Base-by-base conservation (phyloP, 83 land plant species). In the Larix sibirica region DNA sequence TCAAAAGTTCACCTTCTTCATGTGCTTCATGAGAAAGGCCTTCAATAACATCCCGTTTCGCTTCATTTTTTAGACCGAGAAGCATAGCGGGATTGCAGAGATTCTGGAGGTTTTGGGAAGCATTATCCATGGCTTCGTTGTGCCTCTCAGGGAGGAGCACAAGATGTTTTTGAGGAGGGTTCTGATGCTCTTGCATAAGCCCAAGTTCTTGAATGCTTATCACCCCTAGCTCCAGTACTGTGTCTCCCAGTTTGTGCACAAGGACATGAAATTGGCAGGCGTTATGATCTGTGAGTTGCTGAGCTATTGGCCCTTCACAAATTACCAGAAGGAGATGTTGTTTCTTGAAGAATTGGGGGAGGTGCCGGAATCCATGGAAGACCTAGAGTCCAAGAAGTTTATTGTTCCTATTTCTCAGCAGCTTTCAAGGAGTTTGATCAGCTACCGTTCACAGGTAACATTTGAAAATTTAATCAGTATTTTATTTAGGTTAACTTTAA, bases 121-220 rank as follows among this genome's bases (percentile, higher is more conserved):
- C 85, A 85, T 92, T 9, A 89, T 92, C 33, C 88, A 88, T 79
- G 95, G 95, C 36, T 92, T 92, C 83, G 91, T 90, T 0, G 76
- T 92, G 80, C 95, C 95, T 44, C 77, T 92, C 81, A 92, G 90
- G 33, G 95, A 92, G 81, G 95, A 92, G 80, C 95, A 92, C 75
- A 92, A 90, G 84, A 82, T 90, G 18, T 92, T 92, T 70, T 67
- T 92, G 13, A 83, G 83, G 79, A 87, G 91, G 83, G 88, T 84
- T 42, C 79, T 92, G 81, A 87, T 92, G 66, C 95, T 92, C 47
- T 64, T 92, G 83, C 95, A 92, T 66, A 92, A 87, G 80, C 89
- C 95, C 26, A 92, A 86, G 38, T 66, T 78, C 62, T 16, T 92
- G 76, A 89, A 87, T 0, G 47, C 62, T 65, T 92, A 90, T 83